Percentiles rank a stretch among this genome's conserved stretches.
These are phyloP conservation scores for Kentomonas sorsogonicus DNA, from an alignment of 208 protist species.

Conservation along the genomic window DNA sequence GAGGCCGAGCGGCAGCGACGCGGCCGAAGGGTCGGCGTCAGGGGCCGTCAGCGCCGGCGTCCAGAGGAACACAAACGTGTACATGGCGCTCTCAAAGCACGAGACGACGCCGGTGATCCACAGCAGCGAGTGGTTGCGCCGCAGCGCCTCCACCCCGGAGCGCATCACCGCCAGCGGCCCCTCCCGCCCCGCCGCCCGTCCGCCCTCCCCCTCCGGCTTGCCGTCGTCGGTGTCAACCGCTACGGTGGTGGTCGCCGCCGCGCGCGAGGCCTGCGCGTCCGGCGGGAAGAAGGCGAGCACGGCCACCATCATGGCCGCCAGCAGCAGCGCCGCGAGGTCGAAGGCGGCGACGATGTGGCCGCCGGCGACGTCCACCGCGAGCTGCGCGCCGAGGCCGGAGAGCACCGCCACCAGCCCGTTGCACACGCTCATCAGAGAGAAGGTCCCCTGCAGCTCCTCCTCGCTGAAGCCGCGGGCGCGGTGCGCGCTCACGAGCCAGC, in stretches of 20 bases:
- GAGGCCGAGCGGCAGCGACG: conserved; percentile 17
- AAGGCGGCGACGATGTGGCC: conserved; percentile 14
- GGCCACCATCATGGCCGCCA: conserved; percentile 15
- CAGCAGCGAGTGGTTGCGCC: conserved; percentile 27
- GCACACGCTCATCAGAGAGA: conserved; percentile 20
- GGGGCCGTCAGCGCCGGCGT: conserved; percentile 30
- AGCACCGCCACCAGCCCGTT: conserved; percentile 14
- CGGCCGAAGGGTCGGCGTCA: conserved; percentile 26
- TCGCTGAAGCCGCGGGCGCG: conserved; percentile 20
- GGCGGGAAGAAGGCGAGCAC: conserved; percentile 21
- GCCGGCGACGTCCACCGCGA: conserved; percentile 13
- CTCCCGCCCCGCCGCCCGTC: not conserved
- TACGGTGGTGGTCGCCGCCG: conserved; percentile 16
- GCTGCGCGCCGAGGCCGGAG: conserved; percentile 11
- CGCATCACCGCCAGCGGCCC: not conserved
- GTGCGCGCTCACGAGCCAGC: conserved; percentile 17
- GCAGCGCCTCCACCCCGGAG: conserved; percentile 5
- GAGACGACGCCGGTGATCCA: conserved; percentile 29
- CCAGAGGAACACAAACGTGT: conserved; percentile 28
- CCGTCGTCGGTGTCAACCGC: conserved; percentile 5
- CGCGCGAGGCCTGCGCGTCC: conserved; percentile 21
- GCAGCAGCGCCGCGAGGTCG: conserved; percentile 19
- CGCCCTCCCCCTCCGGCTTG: not conserved
- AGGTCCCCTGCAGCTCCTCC: conserved; percentile 16
- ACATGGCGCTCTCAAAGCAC: no score